Evolutionary conservation across 2,329 filamentous ascomycete species (phyloP), one percentile per base, ranked within the genome.

Genomic region (Trichoderma sp.): DNA sequence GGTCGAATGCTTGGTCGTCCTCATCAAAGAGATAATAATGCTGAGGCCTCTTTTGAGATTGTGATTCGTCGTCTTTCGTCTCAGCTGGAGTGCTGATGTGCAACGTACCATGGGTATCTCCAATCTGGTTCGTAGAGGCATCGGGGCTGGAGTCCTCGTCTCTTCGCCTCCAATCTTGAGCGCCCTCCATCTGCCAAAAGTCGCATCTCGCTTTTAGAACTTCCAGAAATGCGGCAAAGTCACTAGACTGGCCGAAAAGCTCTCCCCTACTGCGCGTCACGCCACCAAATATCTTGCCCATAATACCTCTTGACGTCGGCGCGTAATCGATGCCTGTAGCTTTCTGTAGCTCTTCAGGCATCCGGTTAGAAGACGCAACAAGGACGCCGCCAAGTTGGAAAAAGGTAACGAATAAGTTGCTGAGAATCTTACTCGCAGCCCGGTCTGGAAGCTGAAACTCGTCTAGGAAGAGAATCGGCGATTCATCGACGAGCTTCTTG

Each of bases 371-470:
- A 0, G 91, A 94, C 0, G 91, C 92, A 46, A 96, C 85, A 18
- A 96, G 81, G 0, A 96, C 92, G 8, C 92, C 92, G 0, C 92
- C 92, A 3, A 95, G 84, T 71, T 94, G 91, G 76, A 95, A 95
- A 80, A 95, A 95, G 1, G 86, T 85, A 7, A 91, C 92, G 77
- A 96, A 90, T 2, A 96, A 83, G 73, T 91, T 91, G 70, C 90
- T 92, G 70, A 96, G 81, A 58, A 95, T 92, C 78, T 94, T 95
- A 74, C 89, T 91, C 2, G 91, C 87, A 2, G 90, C 91, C 72
- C 90, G 85, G 77, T 95, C 92, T 0, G 92, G 92, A 46, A 96
- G 84, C 76, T 96, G 92, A 71, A 96, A 95, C 76, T 96, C 92
- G 73, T 95, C 92, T 2, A 95, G 79, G 74, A 96, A 96, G 16